A percentile compares a stretch with the other conserved stretches of the same genome.
phyloP scores from a whole-genome alignment of 257 asterid species.

The Primulina eburnea region DNA sequence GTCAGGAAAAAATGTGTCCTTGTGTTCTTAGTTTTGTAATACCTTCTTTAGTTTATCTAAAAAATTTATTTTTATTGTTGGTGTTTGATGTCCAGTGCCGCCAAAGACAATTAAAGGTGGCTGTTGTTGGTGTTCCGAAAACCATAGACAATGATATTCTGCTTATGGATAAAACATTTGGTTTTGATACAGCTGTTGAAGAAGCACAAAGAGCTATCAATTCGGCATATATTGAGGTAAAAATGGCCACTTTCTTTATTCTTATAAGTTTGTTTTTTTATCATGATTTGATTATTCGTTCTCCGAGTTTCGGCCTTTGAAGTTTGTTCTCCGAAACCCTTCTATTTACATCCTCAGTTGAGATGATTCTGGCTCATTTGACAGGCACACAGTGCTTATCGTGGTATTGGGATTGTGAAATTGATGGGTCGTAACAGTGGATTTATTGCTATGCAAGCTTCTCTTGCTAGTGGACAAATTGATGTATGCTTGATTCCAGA shows the following conservation, averaged over 20 bases:
- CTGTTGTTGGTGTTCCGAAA: conserved; percentile 97
- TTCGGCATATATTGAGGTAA: conserved; percentile 89
- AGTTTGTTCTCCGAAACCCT: conserved; percentile 13
- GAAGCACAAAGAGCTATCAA: conserved; percentile 97
- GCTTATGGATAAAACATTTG: conserved; percentile 96
- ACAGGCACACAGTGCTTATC: conserved; percentile 98
- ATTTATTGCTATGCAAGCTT: conserved; percentile 95
- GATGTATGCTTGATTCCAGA: conserved; percentile 95
- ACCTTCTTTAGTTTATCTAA: conserved; percentile 15
- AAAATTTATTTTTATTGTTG: not conserved
- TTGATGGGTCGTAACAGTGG: conserved; percentile 99
- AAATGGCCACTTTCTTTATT: conserved; percentile 14
- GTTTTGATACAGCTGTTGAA: conserved; percentile 99
- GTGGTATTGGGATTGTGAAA: conserved; percentile 89
- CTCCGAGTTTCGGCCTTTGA: not conserved
- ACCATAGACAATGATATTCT: conserved; percentile 94
- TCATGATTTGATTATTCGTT: conserved; percentile 13
- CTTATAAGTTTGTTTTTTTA: conserved; percentile 16
- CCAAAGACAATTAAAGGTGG: conserved; percentile 58
- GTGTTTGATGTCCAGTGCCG: conserved; percentile 53
- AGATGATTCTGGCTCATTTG: conserved; percentile 23
- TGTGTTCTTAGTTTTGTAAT: conserved; percentile 21
- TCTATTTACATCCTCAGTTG: not conserved
- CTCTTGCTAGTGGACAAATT: conserved; percentile 98
- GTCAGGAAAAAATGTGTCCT: not conserved